Base-by-base conservation (phyloP, 1,284 basidiomycete genomes). In the Rhodotorula sp. region DNA sequence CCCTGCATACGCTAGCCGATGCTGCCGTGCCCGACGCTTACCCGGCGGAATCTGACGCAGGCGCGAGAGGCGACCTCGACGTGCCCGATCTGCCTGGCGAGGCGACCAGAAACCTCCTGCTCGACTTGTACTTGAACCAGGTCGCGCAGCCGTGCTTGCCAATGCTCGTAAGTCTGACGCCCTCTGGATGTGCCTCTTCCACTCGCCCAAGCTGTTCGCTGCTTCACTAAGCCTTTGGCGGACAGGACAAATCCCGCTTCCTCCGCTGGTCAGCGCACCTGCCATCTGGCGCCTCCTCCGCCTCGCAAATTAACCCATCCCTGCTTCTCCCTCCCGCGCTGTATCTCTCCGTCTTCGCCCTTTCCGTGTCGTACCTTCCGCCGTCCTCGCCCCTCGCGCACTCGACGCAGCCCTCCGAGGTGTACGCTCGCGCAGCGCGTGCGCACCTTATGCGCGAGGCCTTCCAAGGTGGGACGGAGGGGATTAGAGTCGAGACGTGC, bases 341-440 rank as follows among this genome's bases (percentile, higher is more conserved):
- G 3, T 68, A 65, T 83, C 88, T 91, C 78, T 87, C 87, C 80
- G 89, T 95, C 84, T 83, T 94, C 44, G 85, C 88, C 64, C 87
- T 85, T 27, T 82, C 95, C 39, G 87, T 86, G 41, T 86, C 88
- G 1, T 92, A 89, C 80, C 83, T 94, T 2, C 88, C 91, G 0
- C 85, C 94, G 25, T 90, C 91, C 3, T 89, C 91, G 0, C 51
- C 51, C 8, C 21, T 44, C 0, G 83, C 85, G 15, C 83, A 84
- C 55, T 85, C 89, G 77, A 88, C 90, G 66, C 91, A 64, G 46
- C 36, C 48, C 6, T 27, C 71, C 7, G 36, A 34, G 21, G 59
- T 55, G 1, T 76, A 64, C 41, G 74, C 74, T 0, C n/a, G 41
- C n/a, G 65, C 69, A 3, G 72, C 64, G 39, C 50, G 74, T 15